These are phyloP conservation scores for Senna tora DNA, from an alignment of 306 rosid species.

Conservation along the genomic window DNA sequence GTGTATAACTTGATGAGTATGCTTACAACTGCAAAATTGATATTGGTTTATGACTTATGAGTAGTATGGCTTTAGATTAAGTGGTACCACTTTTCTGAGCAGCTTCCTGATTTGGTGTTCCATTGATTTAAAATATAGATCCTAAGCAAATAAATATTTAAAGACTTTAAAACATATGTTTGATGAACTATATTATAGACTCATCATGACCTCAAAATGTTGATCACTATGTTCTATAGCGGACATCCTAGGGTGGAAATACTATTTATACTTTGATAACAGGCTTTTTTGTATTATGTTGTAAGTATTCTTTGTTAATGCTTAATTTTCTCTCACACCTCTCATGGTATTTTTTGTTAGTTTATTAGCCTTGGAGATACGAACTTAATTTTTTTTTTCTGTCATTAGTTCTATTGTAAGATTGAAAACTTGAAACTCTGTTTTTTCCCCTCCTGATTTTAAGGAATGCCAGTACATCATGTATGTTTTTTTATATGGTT, in stretches of 20 bases:
- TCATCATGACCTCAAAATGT: neutral
- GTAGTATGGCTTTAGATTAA: neutral
- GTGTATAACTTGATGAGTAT: neutral
- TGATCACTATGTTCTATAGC: neutral
- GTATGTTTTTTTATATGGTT: conserved; percentile 4
- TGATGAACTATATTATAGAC: neutral
- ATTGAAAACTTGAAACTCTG: neutral
- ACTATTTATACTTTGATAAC: neutral
- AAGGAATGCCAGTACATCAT: conserved; percentile 9
- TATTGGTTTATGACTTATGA: neutral
- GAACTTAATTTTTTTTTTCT: neutral
- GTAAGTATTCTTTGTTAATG: neutral
- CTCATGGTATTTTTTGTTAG: neutral
- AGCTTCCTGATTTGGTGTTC: neutral
- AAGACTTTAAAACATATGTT: neutral
- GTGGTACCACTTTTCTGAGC: neutral
- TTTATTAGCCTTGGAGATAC: neutral
- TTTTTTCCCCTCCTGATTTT: conserved; percentile 13
- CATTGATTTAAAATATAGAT: neutral
- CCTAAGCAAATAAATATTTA: neutral
- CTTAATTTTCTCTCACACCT: conserved; percentile 7
- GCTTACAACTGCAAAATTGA: neutral
- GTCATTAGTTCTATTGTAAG: neutral
- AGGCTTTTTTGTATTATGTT: neutral
- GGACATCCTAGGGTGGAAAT: neutral